Conservation (phyloP, 2,329 filamentous ascomycete genomes). For the Cylindrodendrum hubeiense region DNA sequence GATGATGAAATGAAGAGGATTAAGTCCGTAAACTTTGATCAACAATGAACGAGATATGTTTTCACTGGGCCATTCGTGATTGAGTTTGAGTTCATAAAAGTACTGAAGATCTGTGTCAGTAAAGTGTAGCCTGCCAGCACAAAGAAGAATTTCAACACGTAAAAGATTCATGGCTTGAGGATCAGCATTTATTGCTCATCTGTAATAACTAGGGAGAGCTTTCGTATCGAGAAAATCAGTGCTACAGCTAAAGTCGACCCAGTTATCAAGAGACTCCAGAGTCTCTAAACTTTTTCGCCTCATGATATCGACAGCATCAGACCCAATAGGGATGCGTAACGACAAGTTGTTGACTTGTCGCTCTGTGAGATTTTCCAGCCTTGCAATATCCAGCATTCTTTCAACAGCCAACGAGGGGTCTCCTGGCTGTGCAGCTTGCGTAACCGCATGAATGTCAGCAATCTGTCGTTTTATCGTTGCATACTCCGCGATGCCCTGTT, state of each 20-base stretch:
- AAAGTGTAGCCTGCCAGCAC: no score
- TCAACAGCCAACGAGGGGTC: neutral
- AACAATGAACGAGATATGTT: no score
- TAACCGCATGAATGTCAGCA: neutral
- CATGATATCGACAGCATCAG: neutral
- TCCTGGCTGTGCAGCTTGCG: neutral
- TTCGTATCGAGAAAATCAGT: slow-evolving; percentile 1
- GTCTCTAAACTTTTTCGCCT: slow-evolving; percentile 5
- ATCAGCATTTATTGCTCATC: neutral
- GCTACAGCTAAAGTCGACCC: neutral
- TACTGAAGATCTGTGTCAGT: no score
- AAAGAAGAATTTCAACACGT: no score
- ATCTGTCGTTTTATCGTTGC: neutral
- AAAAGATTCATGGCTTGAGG: no score
- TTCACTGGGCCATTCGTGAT: no score
- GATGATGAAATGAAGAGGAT: no score
- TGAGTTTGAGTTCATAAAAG: no score
- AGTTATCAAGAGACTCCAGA: neutral
- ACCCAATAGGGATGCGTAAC: neutral
- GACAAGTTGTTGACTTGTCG: neutral
- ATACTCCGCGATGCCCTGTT: neutral
- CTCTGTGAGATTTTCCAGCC: neutral
- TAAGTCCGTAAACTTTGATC: no score
- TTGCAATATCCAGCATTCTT: slow-evolving; percentile 2
- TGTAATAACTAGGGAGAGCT: neutral